phyloP scores from a whole-genome alignment of 768 basidiomycete genomes.

The Symmetrospora coprosmae region DNA sequence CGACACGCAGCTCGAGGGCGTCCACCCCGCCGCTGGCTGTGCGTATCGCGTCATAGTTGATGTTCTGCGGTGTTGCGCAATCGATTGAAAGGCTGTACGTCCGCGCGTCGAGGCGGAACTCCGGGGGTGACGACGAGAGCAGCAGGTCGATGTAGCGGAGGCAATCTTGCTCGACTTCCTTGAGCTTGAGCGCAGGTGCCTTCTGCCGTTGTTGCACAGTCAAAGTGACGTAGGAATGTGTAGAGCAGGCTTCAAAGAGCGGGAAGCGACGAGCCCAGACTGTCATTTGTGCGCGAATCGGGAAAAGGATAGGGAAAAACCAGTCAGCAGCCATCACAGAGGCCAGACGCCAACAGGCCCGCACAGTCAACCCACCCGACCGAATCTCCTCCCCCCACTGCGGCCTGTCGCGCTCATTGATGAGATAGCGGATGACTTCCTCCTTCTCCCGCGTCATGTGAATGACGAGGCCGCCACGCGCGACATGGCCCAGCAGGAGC shows the following conservation, averaged over 20 bases:
- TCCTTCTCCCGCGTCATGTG: conserved; percentile 55
- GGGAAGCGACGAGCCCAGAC: conserved; percentile 29
- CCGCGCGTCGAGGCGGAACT: background rate
- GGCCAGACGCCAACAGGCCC: background rate
- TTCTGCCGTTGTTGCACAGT: conserved; percentile 25
- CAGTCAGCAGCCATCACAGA: background rate
- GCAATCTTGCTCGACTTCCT: conserved; percentile 30
- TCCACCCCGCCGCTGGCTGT: conserved; percentile 52
- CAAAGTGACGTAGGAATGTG: conserved; percentile 30
- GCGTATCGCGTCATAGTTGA: conserved; percentile 34
- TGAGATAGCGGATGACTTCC: conserved; percentile 28
- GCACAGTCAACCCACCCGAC: background rate
- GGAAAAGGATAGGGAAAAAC: background rate
- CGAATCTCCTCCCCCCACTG: conserved; percentile 21
- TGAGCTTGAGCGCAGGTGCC: conserved; percentile 28
- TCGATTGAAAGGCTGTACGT: conserved; percentile 28
- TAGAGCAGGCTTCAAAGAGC: conserved; percentile 25
- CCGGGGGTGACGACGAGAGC: background rate
- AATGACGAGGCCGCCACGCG: conserved; percentile 48
- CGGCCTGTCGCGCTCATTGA: conserved; percentile 26
- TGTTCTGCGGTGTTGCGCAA: conserved; percentile 20
- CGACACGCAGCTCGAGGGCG: conserved; percentile 79
- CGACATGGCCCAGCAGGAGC: conserved; percentile 51
- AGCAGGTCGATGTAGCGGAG: conserved; percentile 28
- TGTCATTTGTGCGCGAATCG: too few species aligned